Evolutionary conservation across 163 green algal genomes (phyloP), one percentile per base, ranked within the genome.

Genomic region (Volvox carteri): DNA sequence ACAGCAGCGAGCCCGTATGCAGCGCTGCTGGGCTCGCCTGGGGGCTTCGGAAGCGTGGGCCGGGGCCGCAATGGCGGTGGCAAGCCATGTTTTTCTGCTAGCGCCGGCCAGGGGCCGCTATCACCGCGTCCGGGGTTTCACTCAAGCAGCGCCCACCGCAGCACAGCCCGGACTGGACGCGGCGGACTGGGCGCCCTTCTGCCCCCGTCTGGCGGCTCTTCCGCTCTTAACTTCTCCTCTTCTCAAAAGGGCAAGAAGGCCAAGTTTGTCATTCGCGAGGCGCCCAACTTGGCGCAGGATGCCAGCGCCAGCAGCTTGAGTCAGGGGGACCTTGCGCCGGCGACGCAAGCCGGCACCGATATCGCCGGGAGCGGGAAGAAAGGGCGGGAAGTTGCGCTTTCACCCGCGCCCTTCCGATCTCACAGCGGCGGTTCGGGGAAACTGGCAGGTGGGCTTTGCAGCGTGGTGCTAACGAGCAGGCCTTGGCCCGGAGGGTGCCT

Each of bases 161-260:
- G 54, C 54, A 23, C 54, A 23, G 19, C 5, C 19, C 54, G 54
- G 54, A 7, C 54, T 19, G 25, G 19, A 12, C 62, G n/a, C 37
- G 9, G 3, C 23, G 28, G 60, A 39, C 60, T 72, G 19, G 60
- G 60, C 3, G 18, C 30, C 33, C 33, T 75, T 28, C n/a, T 46
- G 33, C 33, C 65, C 2, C 33, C 8, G 7, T 5, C 65, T 28
- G 65, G 65, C 8, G 46, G 65, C 65, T 48, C 19, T n/a, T 28
- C n/a, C n/a, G n/a, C n/a, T n/a, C n/a, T n/a, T n/a, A n/a, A n/a
- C n/a, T n/a, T n/a, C n/a, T n/a, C n/a, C n/a, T n/a, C n/a, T n/a
- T n/a, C 65, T 35, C 65, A 75, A 21, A 75, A 75, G 65, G 30
- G 33, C 33, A 86, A 86, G 42, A 86, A 86, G 60, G 78, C 58